phyloP scores from a whole-genome alignment of 177 flowering plant genomes.

The Vitis hybrid region DNA sequence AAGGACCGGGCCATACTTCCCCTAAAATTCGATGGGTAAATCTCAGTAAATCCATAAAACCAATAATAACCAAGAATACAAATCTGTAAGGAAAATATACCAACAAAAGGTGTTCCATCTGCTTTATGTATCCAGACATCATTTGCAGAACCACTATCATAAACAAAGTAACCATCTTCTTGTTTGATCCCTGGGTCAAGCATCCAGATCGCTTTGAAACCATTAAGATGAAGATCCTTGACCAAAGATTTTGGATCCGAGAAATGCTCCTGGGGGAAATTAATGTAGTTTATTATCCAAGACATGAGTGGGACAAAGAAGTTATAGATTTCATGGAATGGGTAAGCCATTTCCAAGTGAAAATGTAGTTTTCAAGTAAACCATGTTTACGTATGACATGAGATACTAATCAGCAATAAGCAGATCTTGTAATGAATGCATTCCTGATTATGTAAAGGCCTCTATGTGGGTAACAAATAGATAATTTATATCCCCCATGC shows the following conservation, averaged over 20 bases:
- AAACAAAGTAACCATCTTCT: conserved; percentile 78
- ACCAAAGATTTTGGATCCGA: conserved; percentile 74
- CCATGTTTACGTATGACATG: no score
- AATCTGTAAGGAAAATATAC: conserved; percentile 31
- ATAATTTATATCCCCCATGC: no score
- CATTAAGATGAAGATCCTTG: conserved; percentile 61
- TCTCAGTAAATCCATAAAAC: not conserved
- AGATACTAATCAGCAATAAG: no score
- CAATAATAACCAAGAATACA: not conserved
- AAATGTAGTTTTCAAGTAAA: no score
- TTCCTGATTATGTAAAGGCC: no score
- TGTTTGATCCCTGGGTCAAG: conserved; percentile 92
- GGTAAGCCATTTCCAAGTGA: not conserved
- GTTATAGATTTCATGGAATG: not conserved
- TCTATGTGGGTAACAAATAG: no score
- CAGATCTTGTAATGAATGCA: no score
- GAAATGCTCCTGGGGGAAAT: conserved; percentile 58
- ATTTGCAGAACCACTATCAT: conserved; percentile 74
- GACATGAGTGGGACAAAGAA: not conserved
- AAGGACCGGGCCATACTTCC: conserved; percentile 96
- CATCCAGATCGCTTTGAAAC: conserved; percentile 98
- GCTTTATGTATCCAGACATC: conserved; percentile 75
- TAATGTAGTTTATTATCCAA: not conserved
- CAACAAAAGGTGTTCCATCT: conserved; percentile 77
- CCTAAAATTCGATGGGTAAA: conserved; percentile 38